Evolutionary conservation across 768 basidiomycete species (phyloP).

Genomic region (Leccinum disarticulatum): DNA sequence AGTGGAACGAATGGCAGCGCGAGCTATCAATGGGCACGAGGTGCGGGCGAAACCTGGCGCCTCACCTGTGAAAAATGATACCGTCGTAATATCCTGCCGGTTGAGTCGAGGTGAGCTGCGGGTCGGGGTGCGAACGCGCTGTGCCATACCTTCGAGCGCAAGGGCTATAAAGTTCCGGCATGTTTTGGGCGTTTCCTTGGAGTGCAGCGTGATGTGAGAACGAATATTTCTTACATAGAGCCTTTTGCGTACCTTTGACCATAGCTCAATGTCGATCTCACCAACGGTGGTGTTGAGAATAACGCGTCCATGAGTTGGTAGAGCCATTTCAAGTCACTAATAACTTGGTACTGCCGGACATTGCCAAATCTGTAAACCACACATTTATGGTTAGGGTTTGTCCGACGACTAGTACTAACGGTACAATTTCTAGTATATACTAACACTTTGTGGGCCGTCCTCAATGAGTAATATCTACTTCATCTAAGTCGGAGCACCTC

Average conservation of each 20-base stretch:
- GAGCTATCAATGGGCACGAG: background rate
- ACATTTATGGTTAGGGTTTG: constrained; percentile 26
- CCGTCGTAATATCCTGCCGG: constrained; percentile 90
- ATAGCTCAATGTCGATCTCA: constrained; percentile 86
- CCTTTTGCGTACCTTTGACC: constrained; percentile 68
- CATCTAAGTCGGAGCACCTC: constrained; percentile 18
- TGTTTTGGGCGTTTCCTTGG: constrained; percentile 88
- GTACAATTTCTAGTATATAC: background rate
- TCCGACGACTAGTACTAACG: background rate
- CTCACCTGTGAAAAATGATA: constrained; percentile 88
- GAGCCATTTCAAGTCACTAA: constrained; percentile 53
- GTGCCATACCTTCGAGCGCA: constrained; percentile 74
- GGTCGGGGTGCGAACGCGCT: background rate
- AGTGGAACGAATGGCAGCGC: background rate
- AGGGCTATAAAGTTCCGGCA: constrained; percentile 89
- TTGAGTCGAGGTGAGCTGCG: constrained; percentile 8
- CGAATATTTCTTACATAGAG: background rate
- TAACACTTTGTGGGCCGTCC: background rate
- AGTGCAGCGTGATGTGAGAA: background rate
- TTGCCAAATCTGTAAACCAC: background rate
- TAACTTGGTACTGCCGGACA: background rate
- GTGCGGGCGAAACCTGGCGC: background rate
- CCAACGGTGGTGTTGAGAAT: constrained; percentile 88
- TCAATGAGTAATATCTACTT: background rate
- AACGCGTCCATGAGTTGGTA: constrained; percentile 84